Evolutionary conservation across 768 basidiomycete species (phyloP).

Genomic region (Macrolepiota dolichaula): DNA sequence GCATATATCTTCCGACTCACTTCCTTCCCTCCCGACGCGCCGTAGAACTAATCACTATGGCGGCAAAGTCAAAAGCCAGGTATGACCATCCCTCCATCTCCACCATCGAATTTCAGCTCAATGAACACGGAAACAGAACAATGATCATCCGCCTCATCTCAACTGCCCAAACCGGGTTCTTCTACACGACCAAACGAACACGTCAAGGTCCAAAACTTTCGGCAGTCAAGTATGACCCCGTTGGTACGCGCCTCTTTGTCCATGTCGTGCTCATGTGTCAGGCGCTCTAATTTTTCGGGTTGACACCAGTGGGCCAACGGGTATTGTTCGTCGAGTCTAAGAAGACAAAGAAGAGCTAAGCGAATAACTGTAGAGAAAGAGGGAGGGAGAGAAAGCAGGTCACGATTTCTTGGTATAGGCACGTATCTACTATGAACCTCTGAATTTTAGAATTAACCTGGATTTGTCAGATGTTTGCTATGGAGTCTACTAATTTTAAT

Average conservation of each 20-base stretch:
- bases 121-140: conserved; percentile 43
- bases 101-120: not conserved
- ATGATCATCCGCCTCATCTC: conserved; percentile 86
- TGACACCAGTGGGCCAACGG: conserved; percentile 53
- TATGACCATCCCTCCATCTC: conserved; percentile 18
- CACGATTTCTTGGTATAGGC: not conserved
- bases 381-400: not conserved
- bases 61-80: conserved; percentile 64
- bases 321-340: conserved; percentile 80
- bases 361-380: not conserved
- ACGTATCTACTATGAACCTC: not conserved
- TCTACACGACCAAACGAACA: conserved; percentile 80
- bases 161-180: conserved; percentile 88
- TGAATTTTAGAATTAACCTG: too few relatives aligned
- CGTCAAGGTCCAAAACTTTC: conserved; percentile 76
- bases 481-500: too few relatives aligned
- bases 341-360: conserved; percentile 58
- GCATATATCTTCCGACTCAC: too few relatives aligned
- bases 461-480: too few relatives aligned
- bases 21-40: too few relatives aligned
- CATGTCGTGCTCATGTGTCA: too few relatives aligned
- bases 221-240: conserved; percentile 90
- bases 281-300: too few relatives aligned
- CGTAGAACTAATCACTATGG: too few relatives aligned
- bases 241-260: conserved; percentile 46